These are phyloP conservation scores for Sutorius australiensis DNA, from an alignment of 768 basidiomycete genomes.

Conservation along the genomic window DNA sequence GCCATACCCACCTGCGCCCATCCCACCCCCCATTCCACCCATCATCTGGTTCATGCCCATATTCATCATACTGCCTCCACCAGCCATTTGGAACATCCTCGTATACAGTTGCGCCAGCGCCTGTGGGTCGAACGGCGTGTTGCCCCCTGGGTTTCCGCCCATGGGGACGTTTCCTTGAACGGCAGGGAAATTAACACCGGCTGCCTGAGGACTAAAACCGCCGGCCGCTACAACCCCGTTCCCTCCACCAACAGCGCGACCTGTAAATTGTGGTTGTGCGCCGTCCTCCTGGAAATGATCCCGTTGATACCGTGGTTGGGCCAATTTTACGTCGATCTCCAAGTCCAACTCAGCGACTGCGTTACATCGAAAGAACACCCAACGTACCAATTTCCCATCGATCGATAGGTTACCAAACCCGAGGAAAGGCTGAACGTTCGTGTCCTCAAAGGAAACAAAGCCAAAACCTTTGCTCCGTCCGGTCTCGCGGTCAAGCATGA, in stretches of 20 bases:
- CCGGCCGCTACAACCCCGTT: slow-evolving; percentile 12
- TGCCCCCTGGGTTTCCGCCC: slow-evolving; percentile 36
- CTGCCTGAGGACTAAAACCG: slow-evolving; percentile 33
- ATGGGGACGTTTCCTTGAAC: slow-evolving; percentile 24
- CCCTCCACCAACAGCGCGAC: slow-evolving; percentile 5
- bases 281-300: slow-evolving; percentile 55
- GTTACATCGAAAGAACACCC: background rate
- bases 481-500: slow-evolving; percentile 97
- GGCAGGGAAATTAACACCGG: slow-evolving; percentile 34
- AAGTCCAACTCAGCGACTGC: background rate
- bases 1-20: slow-evolving; percentile 33
- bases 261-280: slow-evolving; percentile 17
- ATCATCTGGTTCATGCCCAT: slow-evolving; percentile 41
- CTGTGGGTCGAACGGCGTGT: slow-evolving; percentile 83
- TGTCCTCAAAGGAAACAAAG: slow-evolving; percentile 93
- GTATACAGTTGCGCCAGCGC: slow-evolving; percentile 92
- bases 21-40: slow-evolving; percentile 28
- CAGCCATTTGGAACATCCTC: slow-evolving; percentile 88
- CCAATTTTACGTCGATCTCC: slow-evolving; percentile 96
- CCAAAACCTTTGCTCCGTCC: slow-evolving; percentile 96
- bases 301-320: slow-evolving; percentile 84
- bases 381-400: slow-evolving; percentile 87
- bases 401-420: slow-evolving; percentile 87
- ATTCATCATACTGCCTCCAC: slow-evolving; percentile 45
- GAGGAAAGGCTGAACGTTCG: slow-evolving; percentile 85